Evolutionary conservation across 768 basidiomycete genomes (phyloP).

Genomic region (Candolleomyces aberdarensis): DNA sequence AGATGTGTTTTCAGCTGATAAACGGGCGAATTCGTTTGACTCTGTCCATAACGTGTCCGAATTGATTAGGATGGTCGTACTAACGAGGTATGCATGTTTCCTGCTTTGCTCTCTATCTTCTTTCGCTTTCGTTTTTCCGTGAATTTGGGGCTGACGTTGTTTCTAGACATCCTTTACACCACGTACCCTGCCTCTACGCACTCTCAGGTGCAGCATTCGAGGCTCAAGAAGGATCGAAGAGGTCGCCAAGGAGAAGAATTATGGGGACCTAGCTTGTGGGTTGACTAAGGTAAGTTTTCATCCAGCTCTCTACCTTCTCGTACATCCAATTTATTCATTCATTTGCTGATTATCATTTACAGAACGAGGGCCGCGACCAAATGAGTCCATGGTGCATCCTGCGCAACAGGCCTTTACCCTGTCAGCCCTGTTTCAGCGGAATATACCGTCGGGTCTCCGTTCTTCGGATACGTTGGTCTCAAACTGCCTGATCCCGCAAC

Average conservation of each 20-base stretch:
- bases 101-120: no score
- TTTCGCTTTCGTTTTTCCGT: no score
- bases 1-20: constrained; percentile 32
- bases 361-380: constrained; percentile 90
- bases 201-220: constrained; percentile 69
- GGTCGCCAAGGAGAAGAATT: no score
- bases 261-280: constrained; percentile 64
- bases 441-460: constrained; percentile 70
- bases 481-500: constrained; percentile 40
- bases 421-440: constrained; percentile 76
- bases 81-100: constrained; percentile 53
- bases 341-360: neutral
- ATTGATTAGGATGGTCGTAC: constrained; percentile 75
- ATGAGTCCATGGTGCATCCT: constrained; percentile 91
- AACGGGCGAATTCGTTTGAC: constrained; percentile 72
- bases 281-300: constrained; percentile 58
- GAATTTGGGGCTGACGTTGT: no score
- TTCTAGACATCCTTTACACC: constrained; percentile 65
- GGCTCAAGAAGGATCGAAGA: constrained; percentile 65
- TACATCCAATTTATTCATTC: neutral
- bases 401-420: constrained; percentile 80
- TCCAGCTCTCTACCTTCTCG: neutral
- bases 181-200: constrained; percentile 81
- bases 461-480: constrained; percentile 53
- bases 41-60: constrained; percentile 68